Evolutionary conservation across 129 eudicot species (phyloP).

Genomic region (Flaveria sonorensis): DNA sequence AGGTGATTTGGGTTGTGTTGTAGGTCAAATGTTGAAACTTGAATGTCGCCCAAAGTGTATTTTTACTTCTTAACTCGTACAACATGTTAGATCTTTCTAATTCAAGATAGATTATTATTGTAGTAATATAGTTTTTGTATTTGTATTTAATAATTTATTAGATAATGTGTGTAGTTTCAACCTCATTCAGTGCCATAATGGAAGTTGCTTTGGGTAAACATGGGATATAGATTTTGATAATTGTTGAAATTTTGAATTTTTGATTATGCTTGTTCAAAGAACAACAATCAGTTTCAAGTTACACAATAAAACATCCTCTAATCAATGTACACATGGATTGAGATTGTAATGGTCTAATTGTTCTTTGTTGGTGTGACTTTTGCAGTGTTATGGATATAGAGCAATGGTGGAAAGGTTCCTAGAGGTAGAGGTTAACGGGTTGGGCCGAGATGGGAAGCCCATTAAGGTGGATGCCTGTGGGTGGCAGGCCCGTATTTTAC

Average conservation of each 20-base stretch:
- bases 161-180: not conserved
- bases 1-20: not conserved
- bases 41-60: not conserved
- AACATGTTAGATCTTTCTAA: not conserved
- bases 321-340: not conserved
- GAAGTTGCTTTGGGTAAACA: not conserved
- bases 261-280: not conserved
- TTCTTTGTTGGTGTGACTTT: constrained; percentile 5
- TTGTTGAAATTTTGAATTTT: not conserved
- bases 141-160: not conserved
- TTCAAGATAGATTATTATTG: not conserved
- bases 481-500: constrained; percentile 96
- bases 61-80: not conserved
- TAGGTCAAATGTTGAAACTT: not conserved
- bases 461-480: constrained; percentile 78
- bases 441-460: constrained; percentile 63
- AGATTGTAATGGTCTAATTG: constrained; percentile 7
- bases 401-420: constrained; percentile 79
- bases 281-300: not conserved
- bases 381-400: constrained; percentile 73
- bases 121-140: not conserved
- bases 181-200: not conserved
- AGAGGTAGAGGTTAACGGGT: constrained; percentile 78
- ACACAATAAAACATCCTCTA: not conserved
- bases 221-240: not conserved